Evolutionary conservation across 2,329 filamentous ascomycete genomes (phyloP).

Genomic region (Talaromyces sp.): DNA sequence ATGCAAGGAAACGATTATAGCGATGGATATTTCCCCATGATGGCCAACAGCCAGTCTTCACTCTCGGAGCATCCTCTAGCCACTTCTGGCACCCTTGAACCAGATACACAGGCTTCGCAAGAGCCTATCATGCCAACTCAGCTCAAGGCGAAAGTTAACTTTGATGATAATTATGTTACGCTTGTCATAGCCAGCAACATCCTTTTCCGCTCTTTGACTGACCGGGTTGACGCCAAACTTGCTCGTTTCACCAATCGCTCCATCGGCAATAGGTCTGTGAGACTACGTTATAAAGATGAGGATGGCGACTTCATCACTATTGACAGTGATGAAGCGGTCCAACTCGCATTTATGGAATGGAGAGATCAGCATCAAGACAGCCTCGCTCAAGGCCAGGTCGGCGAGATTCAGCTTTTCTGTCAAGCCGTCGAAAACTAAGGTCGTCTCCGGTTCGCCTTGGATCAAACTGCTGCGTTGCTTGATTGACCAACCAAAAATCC

Average conservation of each 20-base stretch:
- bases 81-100: slow-evolving; percentile 13
- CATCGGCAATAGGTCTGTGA: slow-evolving; percentile 76
- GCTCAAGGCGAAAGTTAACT: slow-evolving; percentile 93
- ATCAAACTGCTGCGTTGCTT: neutral
- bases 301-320: slow-evolving; percentile 93
- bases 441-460: slow-evolving; percentile 9
- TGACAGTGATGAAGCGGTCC: slow-evolving; percentile 91
- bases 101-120: slow-evolving; percentile 27
- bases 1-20: slow-evolving; percentile 35
- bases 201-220: slow-evolving; percentile 85
- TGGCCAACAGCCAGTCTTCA: slow-evolving; percentile 16
- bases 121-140: slow-evolving; percentile 61
- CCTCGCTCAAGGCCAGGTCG: slow-evolving; percentile 65
- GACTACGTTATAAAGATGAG: slow-evolving; percentile 85
- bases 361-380: slow-evolving; percentile 67
- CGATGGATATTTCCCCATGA: slow-evolving; percentile 23
- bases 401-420: slow-evolving; percentile 87
- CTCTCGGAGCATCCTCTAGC: slow-evolving; percentile 11
- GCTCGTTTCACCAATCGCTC: slow-evolving; percentile 80
- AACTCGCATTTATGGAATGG: slow-evolving; percentile 94
- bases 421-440: slow-evolving; percentile 49
- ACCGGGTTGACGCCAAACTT: slow-evolving; percentile 93
- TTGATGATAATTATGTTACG: slow-evolving; percentile 86
- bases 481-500: neutral
- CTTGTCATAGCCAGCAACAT: slow-evolving; percentile 97